Conservation (phyloP, 768 basidiomycete species). For the Hysterangium stoloniferum region DNA sequence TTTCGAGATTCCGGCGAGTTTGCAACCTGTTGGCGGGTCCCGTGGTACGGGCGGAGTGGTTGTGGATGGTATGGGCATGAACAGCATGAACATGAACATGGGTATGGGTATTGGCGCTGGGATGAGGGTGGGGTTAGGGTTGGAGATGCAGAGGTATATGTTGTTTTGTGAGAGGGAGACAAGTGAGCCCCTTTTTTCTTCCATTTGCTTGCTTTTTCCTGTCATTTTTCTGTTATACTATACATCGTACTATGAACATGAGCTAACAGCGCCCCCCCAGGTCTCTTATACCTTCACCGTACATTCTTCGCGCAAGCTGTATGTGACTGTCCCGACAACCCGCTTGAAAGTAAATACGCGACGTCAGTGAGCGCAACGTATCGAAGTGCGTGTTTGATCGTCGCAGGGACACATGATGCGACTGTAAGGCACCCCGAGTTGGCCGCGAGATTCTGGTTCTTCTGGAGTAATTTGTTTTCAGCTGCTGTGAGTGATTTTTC, state of each 20-base stretch:
- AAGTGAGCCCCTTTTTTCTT: slow-evolving; percentile 36
- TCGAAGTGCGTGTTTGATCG: slow-evolving; percentile 62
- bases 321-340: slow-evolving; percentile 67
- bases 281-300: slow-evolving; percentile 62
- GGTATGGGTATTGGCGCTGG: slow-evolving; percentile 18
- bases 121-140: slow-evolving; percentile 26
- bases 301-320: slow-evolving; percentile 70
- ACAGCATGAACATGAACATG: no score
- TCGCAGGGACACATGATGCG: slow-evolving; percentile 63
- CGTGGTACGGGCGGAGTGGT: slow-evolving; percentile 50
- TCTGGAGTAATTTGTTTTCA: slow-evolving; percentile 45
- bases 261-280: slow-evolving; percentile 24
- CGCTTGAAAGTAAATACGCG: slow-evolving; percentile 63
- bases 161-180: slow-evolving; percentile 46
- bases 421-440: slow-evolving; percentile 56
- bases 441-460: slow-evolving; percentile 56
- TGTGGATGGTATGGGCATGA: slow-evolving; percentile 26
- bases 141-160: slow-evolving; percentile 62
- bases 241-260: no score
- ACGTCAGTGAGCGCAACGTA: slow-evolving; percentile 70
- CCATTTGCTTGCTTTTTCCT: background rate
- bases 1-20: slow-evolving; percentile 58
- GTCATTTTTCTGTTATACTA: no score
- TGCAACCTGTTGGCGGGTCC: no score
- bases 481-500: slow-evolving; percentile 46